Evolutionary conservation across 768 basidiomycete genomes (phyloP).

Genomic region (Clathrus columnatus): DNA sequence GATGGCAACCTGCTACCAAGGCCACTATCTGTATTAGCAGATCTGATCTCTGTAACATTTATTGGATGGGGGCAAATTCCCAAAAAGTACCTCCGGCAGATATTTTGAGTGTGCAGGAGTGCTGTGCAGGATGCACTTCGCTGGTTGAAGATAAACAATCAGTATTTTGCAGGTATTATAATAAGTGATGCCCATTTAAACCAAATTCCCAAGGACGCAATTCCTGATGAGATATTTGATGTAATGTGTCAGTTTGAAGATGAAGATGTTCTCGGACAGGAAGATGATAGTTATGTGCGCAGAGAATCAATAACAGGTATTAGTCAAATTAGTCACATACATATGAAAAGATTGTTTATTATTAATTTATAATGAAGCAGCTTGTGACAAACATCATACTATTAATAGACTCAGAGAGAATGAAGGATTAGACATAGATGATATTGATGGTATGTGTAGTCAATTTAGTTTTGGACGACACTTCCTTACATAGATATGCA

Average conservation of each 20-base stretch:
- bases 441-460: too few species aligned
- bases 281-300: constrained; percentile 27
- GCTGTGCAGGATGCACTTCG: constrained; percentile 23
- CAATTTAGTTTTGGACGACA: too few species aligned
- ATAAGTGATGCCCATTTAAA: constrained; percentile 17
- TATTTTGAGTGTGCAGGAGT: constrained; percentile 26
- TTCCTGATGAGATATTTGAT: constrained; percentile 23
- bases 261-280: constrained; percentile 13
- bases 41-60: constrained; percentile 28
- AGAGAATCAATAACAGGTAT: too few species aligned
- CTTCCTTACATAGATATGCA: too few species aligned
- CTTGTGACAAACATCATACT: too few species aligned
- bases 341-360: too few species aligned
- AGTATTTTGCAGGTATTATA: constrained; percentile 23
- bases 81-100: constrained; percentile 20
- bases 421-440: neutral
- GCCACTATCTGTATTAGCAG: constrained; percentile 20
- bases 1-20: constrained; percentile 28
- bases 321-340: too few species aligned
- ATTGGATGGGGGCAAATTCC: constrained; percentile 23
- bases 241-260: constrained; percentile 17
- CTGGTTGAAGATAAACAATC: constrained; percentile 32
- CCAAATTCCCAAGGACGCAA: constrained; percentile 24
- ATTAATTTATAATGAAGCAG: too few species aligned
- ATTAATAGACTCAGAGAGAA: too few species aligned